These are phyloP conservation scores for Taiozyma onychis DNA, from an alignment of 1,139 yeast genomes.

Conservation along the genomic window DNA sequence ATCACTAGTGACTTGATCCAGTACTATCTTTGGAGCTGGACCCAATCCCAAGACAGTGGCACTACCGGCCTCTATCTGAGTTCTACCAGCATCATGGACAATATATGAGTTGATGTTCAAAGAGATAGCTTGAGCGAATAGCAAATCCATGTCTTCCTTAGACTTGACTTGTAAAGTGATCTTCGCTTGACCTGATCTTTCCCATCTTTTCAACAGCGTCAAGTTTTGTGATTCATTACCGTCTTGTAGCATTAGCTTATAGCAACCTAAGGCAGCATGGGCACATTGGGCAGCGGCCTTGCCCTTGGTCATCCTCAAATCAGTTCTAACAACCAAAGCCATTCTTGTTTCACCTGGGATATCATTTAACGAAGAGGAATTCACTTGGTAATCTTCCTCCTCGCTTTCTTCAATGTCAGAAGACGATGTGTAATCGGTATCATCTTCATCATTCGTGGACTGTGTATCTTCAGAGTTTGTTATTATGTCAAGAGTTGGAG, in stretches of 20 bases:
- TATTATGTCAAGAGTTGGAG: slow-evolving; percentile 25
- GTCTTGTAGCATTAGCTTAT: slow-evolving; percentile 58
- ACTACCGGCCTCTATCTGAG: slow-evolving; percentile 91
- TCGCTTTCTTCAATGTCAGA: slow-evolving; percentile 34
- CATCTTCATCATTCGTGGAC: slow-evolving; percentile 20
- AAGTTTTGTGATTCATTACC: slow-evolving; percentile 53
- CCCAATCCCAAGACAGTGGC: slow-evolving; percentile 95
- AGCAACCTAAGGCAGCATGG: slow-evolving; percentile 94
- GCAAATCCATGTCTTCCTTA: slow-evolving; percentile 69
- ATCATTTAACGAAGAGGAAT: slow-evolving; percentile 52
- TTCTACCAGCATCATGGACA: slow-evolving; percentile 95
- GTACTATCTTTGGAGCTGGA: slow-evolving; percentile 85
- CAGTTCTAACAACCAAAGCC: slow-evolving; percentile 86
- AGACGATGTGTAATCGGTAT: slow-evolving; percentile 28
- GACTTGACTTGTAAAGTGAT: slow-evolving; percentile 76
- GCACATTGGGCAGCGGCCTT: slow-evolving; percentile 97
- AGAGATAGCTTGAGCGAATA: slow-evolving; percentile 78
- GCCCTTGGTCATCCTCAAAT: slow-evolving; percentile 89
- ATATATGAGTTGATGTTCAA: slow-evolving; percentile 72
- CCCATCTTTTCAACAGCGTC: slow-evolving; percentile 71
- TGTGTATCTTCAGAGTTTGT: slow-evolving; percentile 8
- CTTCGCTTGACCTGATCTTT: slow-evolving; percentile 85
- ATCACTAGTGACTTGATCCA: slow-evolving; percentile 78
- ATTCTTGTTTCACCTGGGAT: slow-evolving; percentile 77
- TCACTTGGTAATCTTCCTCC: slow-evolving; percentile 49